Evolutionary conservation across 306 rosid genomes (phyloP), one percentile per base, ranked within the genome.

Genomic region (Amphicarpaea edgeworthii): DNA sequence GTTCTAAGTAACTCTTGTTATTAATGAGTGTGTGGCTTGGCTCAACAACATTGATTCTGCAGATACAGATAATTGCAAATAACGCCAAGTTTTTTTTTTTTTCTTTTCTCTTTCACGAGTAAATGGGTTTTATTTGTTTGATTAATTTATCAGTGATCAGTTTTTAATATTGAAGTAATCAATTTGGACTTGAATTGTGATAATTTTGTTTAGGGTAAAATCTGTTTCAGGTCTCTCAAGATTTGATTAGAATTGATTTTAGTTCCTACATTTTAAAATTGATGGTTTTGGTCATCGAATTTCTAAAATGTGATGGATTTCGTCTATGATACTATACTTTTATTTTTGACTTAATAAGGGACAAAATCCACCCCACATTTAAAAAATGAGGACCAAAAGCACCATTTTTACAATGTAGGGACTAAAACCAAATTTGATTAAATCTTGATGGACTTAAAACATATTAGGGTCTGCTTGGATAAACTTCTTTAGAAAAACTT

Each of bases 91-190:
- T 59, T 63, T 16, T 7, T 37, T 74, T 80, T 68, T 26, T 0
- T 6, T 73, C 37, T 30, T 30, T 3, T 63, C n/a, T 43, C 5
- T 30, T 58, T 68, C n/a, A n/a, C n/a, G 41, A 70, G 34, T 16
- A 12, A 75, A 12, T 37, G 59, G 77, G 1, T 55, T 41, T 59
- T 45, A 42, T 32, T 45, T 68, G 73, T 54, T 49, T 49, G 54
- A 28, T 47, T 74, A 1, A 1, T 78, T 51, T 49, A 4, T 78
- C 20, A 12, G 1, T 46, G 40, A 12, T 70, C 24, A 43, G 46
- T 34, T 43, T n/a, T n/a, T 21, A 61, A 2, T 51, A 4, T 51
- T 34, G 64, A 38, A 50, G 54, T 24, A 12, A 64, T 38, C 45
- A 41, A 21, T 47, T 71, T 82, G 15, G 6, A 24, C 42, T 47